Base-by-base conservation (phyloP, 257 asterid species). In the Jacaranda copaia region DNA sequence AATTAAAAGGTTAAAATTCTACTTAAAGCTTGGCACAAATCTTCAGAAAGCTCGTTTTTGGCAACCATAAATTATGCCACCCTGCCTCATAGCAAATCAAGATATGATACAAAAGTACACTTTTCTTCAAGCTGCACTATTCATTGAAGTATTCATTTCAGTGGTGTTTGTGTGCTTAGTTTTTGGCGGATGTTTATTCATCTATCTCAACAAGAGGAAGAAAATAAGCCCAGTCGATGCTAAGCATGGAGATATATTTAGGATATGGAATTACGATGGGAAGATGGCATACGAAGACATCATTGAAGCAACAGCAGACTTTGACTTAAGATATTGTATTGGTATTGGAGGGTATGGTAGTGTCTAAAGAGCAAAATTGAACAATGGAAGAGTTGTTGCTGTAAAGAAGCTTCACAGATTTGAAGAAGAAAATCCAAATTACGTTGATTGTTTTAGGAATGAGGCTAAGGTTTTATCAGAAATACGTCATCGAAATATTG, bases 301-400 rank as follows among this genome's bases (percentile, higher is more conserved):
- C 13, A 45, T 77, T 16, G 51, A 25, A 11, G 77, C 76, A 4
- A 77, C 81, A 7, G 32, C 20, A 45, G 70, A 77, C 43, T 77
- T 77, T 11, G 45, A 45, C 51, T 5, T 19, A 4, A 57, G 43
- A 1, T 18, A 68, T 53, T 77, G 76, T 64, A 69, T 68, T 1
- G 81, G 81, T 1, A 56, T 59, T 4, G 81, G 81, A 13, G 74
- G 81, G 16, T 67, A 42, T 20, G 81, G 81, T 0, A 77, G 49
- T 42, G 81, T 77, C 43, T 77, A 77, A 11, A 77, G 51, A 59
- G 81, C 76, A 14, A 5, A 43, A 5, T 46, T 77, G 5, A 71
- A 71, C 1, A 46, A 8, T 10, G 76, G 63, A 6, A 57, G 20
- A 15, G 60, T 57, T 6, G 75, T 68, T 3, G 81, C 75, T 13